Conservation (phyloP, 768 basidiomycete species). For the Neoboletus magnificus region DNA sequence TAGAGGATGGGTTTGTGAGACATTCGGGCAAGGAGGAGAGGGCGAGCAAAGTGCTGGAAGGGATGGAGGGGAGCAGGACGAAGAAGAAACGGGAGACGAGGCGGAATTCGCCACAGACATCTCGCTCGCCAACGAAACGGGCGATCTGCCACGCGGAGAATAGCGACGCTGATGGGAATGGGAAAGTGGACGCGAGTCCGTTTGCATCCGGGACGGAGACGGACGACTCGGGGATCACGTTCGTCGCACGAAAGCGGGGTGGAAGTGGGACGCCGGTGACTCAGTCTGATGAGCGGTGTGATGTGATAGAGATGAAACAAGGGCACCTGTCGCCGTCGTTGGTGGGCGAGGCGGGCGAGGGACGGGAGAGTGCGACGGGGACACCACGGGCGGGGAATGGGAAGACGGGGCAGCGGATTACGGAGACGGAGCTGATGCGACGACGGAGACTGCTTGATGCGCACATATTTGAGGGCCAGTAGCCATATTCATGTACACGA, state of each 20-base stretch:
- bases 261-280: constrained; percentile 26
- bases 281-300: constrained; percentile 17
- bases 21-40: constrained; percentile 30
- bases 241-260: constrained; percentile 56
- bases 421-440: constrained; percentile 76
- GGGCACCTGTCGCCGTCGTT: constrained; percentile 12
- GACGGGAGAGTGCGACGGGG: constrained; percentile 26
- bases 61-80: constrained; percentile 6
- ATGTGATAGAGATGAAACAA: constrained; percentile 17
- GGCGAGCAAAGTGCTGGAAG: constrained; percentile 17
- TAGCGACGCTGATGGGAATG: constrained; percentile 1
- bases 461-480: constrained; percentile 56
- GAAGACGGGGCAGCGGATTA: constrained; percentile 63
- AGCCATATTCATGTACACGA: too few species aligned
- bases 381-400: constrained; percentile 33
- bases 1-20: constrained; percentile 66
- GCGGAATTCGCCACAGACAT: constrained; percentile 20
- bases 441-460: constrained; percentile 74
- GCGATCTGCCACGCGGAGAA: neutral
- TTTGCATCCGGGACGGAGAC: constrained; percentile 58
- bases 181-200: constrained; percentile 24
- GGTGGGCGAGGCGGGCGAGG: constrained; percentile 1
- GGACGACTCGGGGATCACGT: constrained; percentile 68
- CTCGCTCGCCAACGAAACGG: constrained; percentile 25
- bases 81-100: constrained; percentile 29